Percentiles rank a stretch among this genome's conserved stretches.
phyloP scores from a whole-genome alignment of 1,284 basidiomycete species.

The Butyriboletus appendiculatus region DNA sequence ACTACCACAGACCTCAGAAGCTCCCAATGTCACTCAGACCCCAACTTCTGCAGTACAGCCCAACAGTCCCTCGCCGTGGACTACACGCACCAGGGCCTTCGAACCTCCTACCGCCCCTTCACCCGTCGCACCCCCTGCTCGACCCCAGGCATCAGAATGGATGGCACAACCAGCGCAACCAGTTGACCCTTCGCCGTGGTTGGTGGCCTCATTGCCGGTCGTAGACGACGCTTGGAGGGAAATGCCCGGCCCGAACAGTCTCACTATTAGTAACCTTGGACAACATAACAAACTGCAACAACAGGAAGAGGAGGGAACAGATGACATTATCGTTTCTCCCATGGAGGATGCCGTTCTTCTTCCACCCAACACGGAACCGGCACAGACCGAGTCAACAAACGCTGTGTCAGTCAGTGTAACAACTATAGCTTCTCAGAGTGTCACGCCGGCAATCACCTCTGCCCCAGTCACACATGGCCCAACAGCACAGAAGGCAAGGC shows the following conservation, averaged over 20 bases:
- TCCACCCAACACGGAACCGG: conserved; percentile 9
- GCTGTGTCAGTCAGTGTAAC: conserved; percentile 11
- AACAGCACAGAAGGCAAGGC: conserved; percentile 29
- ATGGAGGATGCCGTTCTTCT: conserved; percentile 14
- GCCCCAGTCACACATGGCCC: conserved; percentile 5
- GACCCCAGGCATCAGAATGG: conserved; percentile 35
- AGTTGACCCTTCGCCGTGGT: conserved; percentile 55
- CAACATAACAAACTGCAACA: conserved; percentile 52
- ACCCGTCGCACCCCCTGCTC: conserved; percentile 24
- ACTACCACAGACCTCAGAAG: conserved; percentile 21
- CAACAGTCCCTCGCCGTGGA: conserved; percentile 26
- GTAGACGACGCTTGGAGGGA: conserved; percentile 50
- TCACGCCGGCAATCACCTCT: conserved; percentile 6
- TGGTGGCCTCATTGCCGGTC: conserved; percentile 44
- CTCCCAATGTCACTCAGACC: conserved; percentile 19
- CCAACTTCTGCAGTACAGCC: conserved; percentile 28
- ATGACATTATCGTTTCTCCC: conserved; percentile 11
- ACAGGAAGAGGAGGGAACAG: conserved; percentile 21
- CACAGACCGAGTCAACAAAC: conserved; percentile 16
- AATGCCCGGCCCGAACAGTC: conserved; percentile 44
- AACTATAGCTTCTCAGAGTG: conserved; percentile 10
- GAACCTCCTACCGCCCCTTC: conserved; percentile 30
- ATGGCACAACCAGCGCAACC: conserved; percentile 18
- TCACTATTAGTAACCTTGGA: conserved; percentile 58
- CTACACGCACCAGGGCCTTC: conserved; percentile 14